Evolutionary conservation across 768 basidiomycete genomes (phyloP), one percentile per base, ranked within the genome.

Genomic region (Rhizopogon vinicolor): DNA sequence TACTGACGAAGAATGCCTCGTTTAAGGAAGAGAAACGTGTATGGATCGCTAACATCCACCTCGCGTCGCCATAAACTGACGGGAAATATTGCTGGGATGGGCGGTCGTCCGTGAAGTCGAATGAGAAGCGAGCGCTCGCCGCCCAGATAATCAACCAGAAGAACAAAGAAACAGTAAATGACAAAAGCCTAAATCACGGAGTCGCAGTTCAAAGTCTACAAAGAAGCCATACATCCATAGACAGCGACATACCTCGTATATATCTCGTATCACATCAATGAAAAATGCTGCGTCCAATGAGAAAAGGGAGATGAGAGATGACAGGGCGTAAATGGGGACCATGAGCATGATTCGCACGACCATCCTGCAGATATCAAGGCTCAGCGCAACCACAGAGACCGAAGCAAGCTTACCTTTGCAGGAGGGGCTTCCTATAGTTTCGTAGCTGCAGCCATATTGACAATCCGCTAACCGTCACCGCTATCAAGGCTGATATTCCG

Each of bases 321-420:
- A 81, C 29, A 98, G 76, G 1, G 85, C 93, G 68, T 99, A 98
- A 29, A 98, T 75, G 0, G 96, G 96, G 5, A 91, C 91, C 94
- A 98, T 98, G 62, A 98, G 59, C 90, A 98, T 93, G 66, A 98
- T 97, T 45, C 97, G 82, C 43, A 97, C 80, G 48, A 96, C 94
- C 82, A 91, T 89, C 60, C 96, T 89, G 8, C 55, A 12, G 63
- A 25, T 5, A 43, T 55, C 43, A n/a, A 16, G 40, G 43, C 10
- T 41, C 29, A 52, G 35, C 46, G n/a, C 51, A 9, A 53, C 18
- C 39, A 9, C 56, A 37, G 19, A 31, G 3, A 28, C 18, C 33
- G 52, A 25, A 44, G 35, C 44, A 22, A 41, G 53, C 29, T 25
- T 44, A 92, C 91, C 91, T 76, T 74, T 93, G 93, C 25, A 93